Evolutionary conservation across 768 basidiomycete genomes (phyloP), one percentile per base, ranked within the genome.

Genomic region (Inosperma sp.): DNA sequence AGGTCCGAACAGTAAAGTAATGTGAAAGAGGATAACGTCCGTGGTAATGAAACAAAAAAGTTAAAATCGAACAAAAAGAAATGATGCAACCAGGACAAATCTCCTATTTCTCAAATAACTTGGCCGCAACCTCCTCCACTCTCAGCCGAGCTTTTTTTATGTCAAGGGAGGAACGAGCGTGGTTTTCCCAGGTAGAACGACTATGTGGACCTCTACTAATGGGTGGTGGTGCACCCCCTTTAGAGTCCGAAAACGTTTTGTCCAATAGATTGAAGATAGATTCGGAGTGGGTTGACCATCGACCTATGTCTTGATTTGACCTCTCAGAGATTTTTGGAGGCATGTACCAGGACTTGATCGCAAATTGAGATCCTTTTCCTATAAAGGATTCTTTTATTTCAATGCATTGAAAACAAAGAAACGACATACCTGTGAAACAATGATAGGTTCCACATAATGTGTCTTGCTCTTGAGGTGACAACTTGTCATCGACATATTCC

Each of bases 401-500:
- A n/a, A n/a, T n/a, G n/a, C n/a, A n/a, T n/a, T n/a, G n/a, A n/a
- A n/a, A n/a, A n/a, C n/a, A n/a, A n/a, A n/a, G n/a, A n/a, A n/a
- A n/a, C n/a, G n/a, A 35, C 35, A 17, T 6, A 36, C 35, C 35
- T 36, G 35, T 36, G 3, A 36, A 16, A 12, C 35, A 36, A 21
- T 3, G 35, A 16, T 36, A 36, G n/a, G 35, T 36, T 6, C 35
- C 35, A 36, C 35, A 36, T 6, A 36, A 21, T 3, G n/a, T 21
- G 16, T 36, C 35, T 16, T 36, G n/a, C 35, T 36, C 35, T 12
- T 9, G 16, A 2, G 12, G 2, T 3, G 45, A 33, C 21, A 46
- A 14, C 14, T 33, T 30, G 14, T 46, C 45, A 23, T 46, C 45
- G 21, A 46, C 13, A 33, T 8, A 46, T 30, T 46, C 45, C n/a